Base-by-base conservation (phyloP, 2,329 filamentous ascomycete genomes). In the Ophidiomyces ophidiicola region DNA sequence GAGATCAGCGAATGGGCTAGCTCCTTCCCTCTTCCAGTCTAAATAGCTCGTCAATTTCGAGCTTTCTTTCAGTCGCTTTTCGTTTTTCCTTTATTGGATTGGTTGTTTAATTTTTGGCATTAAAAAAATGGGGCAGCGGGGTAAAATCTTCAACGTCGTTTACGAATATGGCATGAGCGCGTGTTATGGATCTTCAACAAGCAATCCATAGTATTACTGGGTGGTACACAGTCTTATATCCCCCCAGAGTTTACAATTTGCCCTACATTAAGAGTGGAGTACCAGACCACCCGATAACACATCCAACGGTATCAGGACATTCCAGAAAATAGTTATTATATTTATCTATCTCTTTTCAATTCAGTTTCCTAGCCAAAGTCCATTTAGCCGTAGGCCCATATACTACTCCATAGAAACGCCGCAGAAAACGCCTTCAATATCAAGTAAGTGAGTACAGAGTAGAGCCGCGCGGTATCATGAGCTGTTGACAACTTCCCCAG, bases 1-100 rank as follows among this genome's bases (percentile, higher is more conserved):
- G 88, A 96, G 74, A 86, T 98, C 60, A 71, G 84, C 32, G 67
- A 68, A 34, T 98, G 88, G 88, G 84, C 83, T 59, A 74, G 72
- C 59, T 76, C 74, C 50, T 98, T 94, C 82, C 90, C 90, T 57
- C 81, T 98, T 46, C 90, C 90, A 46, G 55, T 63, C 43, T 64
- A 63, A 60, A 50, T 39, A 8, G 24, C 23, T 11, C 18, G 11
- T 10, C 18, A 5, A 11, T 15, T 32, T 20, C 8, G 15, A 24
- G 11, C 18, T 38, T 29, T 24, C 23, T 44, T 24, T n/a, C n/a
- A n/a, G n/a, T n/a, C n/a, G n/a, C n/a, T 20, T 29, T 29, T 20
- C 20, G 5, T 30, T 36, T 36, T 36, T 32, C 30, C 15, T 35
- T 24, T 25, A 24, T 31, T 7, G 31, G 17, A 7, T 31, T 38